Percentiles rank a stretch among this genome's conserved stretches.
Evolutionary conservation across 371 early-diverging fungal genomes (phyloP).

Genomic region (Lichtheimia ornata): DNA sequence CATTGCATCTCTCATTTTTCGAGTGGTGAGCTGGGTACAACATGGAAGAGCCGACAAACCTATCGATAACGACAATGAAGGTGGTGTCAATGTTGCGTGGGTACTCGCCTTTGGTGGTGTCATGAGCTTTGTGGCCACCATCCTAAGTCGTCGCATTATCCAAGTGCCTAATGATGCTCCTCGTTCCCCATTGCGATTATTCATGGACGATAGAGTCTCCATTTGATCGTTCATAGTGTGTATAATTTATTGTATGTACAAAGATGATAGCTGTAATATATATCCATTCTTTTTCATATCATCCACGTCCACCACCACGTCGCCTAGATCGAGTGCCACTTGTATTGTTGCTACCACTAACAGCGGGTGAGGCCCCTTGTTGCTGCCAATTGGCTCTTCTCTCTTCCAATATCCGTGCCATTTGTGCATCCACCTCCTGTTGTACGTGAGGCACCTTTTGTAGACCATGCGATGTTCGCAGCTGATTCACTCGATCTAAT

Average conservation of each 20-base stretch:
- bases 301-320: neutral
- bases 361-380: conserved; percentile 1
- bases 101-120: conserved; percentile 51
- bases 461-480: conserved; percentile 34
- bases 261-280: neutral
- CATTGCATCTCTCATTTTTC: conserved; percentile 40
- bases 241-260: conserved; percentile 1
- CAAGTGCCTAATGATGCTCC: conserved; percentile 11
- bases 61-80: conserved; percentile 9
- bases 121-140: conserved; percentile 46
- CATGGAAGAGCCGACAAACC: conserved; percentile 8
- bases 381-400: conserved; percentile 50
- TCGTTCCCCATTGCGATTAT: neutral
- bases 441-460: conserved; percentile 43
- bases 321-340: conserved; percentile 1
- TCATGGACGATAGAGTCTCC: neutral
- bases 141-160: conserved; percentile 27
- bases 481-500: conserved; percentile 43
- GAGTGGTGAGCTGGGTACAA: conserved; percentile 22
- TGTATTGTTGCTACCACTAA: neutral
- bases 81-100: conserved; percentile 34
- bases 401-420: conserved; percentile 43
- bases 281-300: too few species aligned
- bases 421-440: conserved; percentile 45
- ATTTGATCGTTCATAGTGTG: neutral